Evolutionary conservation across 2,329 filamentous ascomycete species (phyloP), one percentile per base, ranked within the genome.

Genomic region (Monilinia polystroma): DNA sequence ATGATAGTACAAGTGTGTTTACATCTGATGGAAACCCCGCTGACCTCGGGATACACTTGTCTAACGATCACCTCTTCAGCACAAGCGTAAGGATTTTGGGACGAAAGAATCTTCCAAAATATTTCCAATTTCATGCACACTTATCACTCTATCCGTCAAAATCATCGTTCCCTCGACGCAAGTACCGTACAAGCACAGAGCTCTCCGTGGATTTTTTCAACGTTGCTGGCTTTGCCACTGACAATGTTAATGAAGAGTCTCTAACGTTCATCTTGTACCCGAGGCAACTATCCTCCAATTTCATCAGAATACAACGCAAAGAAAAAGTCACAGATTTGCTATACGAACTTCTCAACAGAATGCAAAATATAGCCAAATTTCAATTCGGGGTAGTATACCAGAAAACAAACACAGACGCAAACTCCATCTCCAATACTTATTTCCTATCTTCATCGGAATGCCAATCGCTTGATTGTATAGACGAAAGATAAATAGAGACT

Each of bases 1-100:
- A 45, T 47, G 23, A 23, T 23, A 18, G 56, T 58, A 45, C 56
- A 45, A 58, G 56, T 58, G 56, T 58, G 41, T 26, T 58, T 58
- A 23, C 43, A 45, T 45, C 26, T 32, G 18, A 45, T 29, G 26
- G 29, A 16, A 23, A n/a, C 11, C n/a, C 10, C 56, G 23, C 20
- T 29, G 32, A 35, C 32, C 32, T 35, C 32, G 32, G 32, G 12
- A 29, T 23, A 12, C 38, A 32, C 43, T 26, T 26, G 29, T 29
- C 38, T 32, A 4, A 2, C 23, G 29, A 29, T 11, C 18, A 3
- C 8, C 20, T 35, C 32, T 35, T 8, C 32, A 35, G 7, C 32
- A 35, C 32, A 35, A 35, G 32, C 11, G 11, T 29, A 4, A 2
- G 29, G 45, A 26, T 58, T 14, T 43, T 47, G n/a, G 20, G 38